Base-by-base conservation (phyloP, 2,329 filamentous ascomycete genomes). In the Waltergamsia citrina region DNA sequence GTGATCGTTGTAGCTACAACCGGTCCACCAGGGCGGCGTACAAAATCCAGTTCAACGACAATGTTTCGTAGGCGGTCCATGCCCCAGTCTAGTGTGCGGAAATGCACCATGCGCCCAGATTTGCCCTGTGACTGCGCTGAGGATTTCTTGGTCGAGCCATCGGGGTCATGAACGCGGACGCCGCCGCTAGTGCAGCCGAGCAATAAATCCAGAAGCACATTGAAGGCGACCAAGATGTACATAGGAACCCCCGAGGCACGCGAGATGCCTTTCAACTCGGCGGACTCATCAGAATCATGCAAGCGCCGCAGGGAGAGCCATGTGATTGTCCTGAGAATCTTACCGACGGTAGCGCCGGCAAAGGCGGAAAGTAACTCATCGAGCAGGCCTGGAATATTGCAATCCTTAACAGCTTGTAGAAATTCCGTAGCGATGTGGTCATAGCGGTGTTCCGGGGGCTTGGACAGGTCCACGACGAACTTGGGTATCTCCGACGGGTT, bases 181-280 rank as follows among this genome's bases (percentile, higher is more conserved):
- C 55, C 58, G 4, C 57, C 57, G 29, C 72, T 78, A 2, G 77
- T 81, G 47, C 78, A 82, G 3, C 77, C 78, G 53, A 82, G 67
- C 23, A 82, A 57, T 5, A 72, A 54, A 44, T 83, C 78, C 2
- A 82, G 58, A 2, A 81, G 52, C 2, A 74, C 71, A 43, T 82
- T 82, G 43, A 79, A 66, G 3, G 67, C 67, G 3, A 82, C 66
- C 0, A 82, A 57, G 1, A 81, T 52, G 42, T 77, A 74, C 49
- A 81, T 57, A 2, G 69, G 60, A 4, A 81, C 57, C 0, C 62
- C 66, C 0, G 63, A 64, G 3, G 52, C 60, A 18, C 56, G 49
- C 18, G 65, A 62, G 23, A 82, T 75, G 0, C 77, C 77, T 4
- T 50, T 54, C n/a, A 83, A 51, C 48, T 82, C 78, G 29, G 67